These are phyloP conservation scores for Ophiosphaerella narmari DNA, from an alignment of 2,329 filamentous ascomycete species.

Conservation along the genomic window DNA sequence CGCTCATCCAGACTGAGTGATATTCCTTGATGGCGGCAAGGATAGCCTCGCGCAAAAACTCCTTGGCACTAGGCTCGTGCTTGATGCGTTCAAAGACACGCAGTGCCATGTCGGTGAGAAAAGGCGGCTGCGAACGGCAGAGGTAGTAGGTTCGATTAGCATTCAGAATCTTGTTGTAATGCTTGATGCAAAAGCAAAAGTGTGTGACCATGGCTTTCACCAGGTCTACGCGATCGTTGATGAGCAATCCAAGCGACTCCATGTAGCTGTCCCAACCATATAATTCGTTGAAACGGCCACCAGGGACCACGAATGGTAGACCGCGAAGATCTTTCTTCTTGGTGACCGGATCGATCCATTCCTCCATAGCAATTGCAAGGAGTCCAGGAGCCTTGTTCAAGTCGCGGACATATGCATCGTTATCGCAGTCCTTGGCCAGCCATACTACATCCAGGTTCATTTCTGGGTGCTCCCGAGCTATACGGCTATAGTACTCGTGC, in stretches of 20 bases:
- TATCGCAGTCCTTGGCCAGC: constrained; percentile 73
- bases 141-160: constrained; percentile 97
- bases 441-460: constrained; percentile 84
- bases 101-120: constrained; percentile 95
- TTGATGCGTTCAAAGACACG: constrained; percentile 93
- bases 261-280: constrained; percentile 99
- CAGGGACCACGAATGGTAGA: constrained; percentile 94
- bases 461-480: constrained; percentile 79
- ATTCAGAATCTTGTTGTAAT: constrained; percentile 98
- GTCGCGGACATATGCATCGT: constrained; percentile 77
- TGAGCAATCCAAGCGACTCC: constrained; percentile 86
- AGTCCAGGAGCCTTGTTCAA: constrained; percentile 88
- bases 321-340: constrained; percentile 74
- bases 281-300: constrained; percentile 95
- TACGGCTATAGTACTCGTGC: constrained; percentile 81
- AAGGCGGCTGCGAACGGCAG: constrained; percentile 90
- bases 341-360: constrained; percentile 67
- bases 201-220: constrained; percentile 95
- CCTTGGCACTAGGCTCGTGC: constrained; percentile 75
- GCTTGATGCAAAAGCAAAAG: constrained; percentile 97
- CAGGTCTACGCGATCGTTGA: constrained; percentile 82
- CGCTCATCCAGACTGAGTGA: constrained; percentile 78
- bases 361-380: constrained; percentile 86
- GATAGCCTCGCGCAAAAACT: constrained; percentile 80
- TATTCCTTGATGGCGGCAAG: constrained; percentile 97